Percentiles rank a stretch among this genome's conserved stretches.
Conservation (phyloP, 2,329 filamentous ascomycete species). For the Colletotrichum sp. region DNA sequence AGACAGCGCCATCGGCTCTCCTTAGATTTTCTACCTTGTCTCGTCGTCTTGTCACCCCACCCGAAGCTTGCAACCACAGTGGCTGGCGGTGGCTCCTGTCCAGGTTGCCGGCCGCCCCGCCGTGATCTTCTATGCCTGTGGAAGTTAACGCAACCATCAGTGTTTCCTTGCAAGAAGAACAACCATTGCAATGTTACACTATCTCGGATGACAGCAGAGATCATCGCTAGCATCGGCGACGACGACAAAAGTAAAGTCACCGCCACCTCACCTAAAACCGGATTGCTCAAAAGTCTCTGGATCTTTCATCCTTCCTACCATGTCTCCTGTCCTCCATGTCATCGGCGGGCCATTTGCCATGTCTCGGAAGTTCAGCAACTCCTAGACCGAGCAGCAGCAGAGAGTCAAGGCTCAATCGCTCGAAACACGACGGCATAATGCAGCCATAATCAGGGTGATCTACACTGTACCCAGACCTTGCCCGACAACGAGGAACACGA, state of each 20-base stretch:
- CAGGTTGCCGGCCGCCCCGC: neutral
- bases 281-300: neutral
- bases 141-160: neutral
- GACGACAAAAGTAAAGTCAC: neutral
- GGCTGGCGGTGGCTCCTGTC: neutral
- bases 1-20: neutral
- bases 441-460: neutral
- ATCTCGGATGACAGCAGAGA: slow-evolving; percentile 1
- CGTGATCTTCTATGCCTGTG: neutral
- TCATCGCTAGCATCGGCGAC: neutral
- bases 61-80: neutral
- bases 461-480: neutral
- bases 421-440: slow-evolving; percentile 9
- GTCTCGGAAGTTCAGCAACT: neutral
- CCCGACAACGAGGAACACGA: neutral
- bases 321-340: neutral
- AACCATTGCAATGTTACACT: neutral
- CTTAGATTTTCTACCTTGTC: neutral
- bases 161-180: neutral
- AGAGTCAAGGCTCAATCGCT: neutral
- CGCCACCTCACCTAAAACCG: neutral
- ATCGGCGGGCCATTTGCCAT: neutral
- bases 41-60: neutral
- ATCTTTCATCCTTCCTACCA: neutral
- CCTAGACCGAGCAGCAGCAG: neutral